Evolutionary conservation across 352 stramenopile species (phyloP).

Genomic region (Globisporangium parvum): DNA sequence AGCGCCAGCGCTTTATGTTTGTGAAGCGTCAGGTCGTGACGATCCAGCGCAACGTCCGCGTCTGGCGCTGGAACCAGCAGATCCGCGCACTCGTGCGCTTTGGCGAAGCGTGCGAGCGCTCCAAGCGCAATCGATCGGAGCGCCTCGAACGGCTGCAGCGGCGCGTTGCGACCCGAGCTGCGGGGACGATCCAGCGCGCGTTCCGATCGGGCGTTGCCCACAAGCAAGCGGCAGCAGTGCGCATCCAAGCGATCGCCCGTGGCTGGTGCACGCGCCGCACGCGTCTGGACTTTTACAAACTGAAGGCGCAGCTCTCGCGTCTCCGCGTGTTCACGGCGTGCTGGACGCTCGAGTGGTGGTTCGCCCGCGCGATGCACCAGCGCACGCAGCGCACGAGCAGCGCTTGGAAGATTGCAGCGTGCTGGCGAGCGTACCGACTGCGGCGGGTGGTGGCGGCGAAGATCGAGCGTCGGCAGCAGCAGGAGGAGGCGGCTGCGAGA

Average conservation of each 20-base stretch:
- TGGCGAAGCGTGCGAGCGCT: slow-evolving; percentile 20
- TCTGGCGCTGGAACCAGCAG: slow-evolving; percentile 33
- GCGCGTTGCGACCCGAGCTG: slow-evolving; percentile 25
- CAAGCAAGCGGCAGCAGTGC: slow-evolving; percentile 18
- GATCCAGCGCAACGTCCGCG: slow-evolving; percentile 33
- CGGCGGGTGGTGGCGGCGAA: slow-evolving; percentile 12
- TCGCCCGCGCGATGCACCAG: slow-evolving; percentile 14
- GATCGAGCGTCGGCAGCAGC: slow-evolving; percentile 7
- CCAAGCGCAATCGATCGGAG: slow-evolving; percentile 21
- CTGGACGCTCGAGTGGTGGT: slow-evolving; percentile 57
- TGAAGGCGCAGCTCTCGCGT: slow-evolving; percentile 30
- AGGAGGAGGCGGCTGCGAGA: too few relatives aligned
- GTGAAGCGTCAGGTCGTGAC: slow-evolving; percentile 13
- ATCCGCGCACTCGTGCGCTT: slow-evolving; percentile 27
- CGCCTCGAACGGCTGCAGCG: slow-evolving; percentile 19
- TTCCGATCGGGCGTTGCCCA: slow-evolving; percentile 19
- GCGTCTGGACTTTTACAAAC: slow-evolving; percentile 37
- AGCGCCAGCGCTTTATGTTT: slow-evolving; percentile 14
- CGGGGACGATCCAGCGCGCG: slow-evolving; percentile 20
- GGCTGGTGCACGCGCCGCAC: slow-evolving; percentile 27
- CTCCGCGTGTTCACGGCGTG: slow-evolving; percentile 33
- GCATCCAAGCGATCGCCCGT: slow-evolving; percentile 23
- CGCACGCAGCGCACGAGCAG: slow-evolving; percentile 6
- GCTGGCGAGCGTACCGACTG: slow-evolving; percentile 28
- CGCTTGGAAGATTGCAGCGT: slow-evolving; percentile 19